Base-by-base conservation (phyloP, 2,329 filamentous ascomycete genomes). In the Hortaea sp. region DNA sequence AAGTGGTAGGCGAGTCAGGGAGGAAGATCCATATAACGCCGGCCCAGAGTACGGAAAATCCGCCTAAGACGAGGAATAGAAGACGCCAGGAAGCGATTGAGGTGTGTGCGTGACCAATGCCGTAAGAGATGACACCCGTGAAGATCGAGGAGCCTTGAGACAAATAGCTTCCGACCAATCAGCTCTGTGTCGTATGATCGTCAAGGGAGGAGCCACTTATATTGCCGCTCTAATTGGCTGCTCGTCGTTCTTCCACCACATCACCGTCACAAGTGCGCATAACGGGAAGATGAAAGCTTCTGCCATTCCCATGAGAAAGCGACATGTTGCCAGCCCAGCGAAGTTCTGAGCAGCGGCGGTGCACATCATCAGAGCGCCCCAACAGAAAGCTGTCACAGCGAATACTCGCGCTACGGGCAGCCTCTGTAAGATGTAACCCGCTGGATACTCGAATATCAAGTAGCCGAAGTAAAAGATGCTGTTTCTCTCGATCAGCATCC, bases 91-190 rank as follows among this genome's bases (percentile, higher is more conserved):
- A 7, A 50, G 46, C 55, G 52, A 39, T 53, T 54, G 11, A 52
- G 31, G 49, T 54, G 39, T 46, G 63, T 62, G 7, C 70, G 55
- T 44, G 69, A 67, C 35, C 42, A 20, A 44, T 44, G 9, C 42
- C 42, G 31, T 44, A 44, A 32, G 27, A 31, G 9, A 44, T 30
- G 20, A 44, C 32, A 10, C 42, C 42, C 4, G 32, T 29, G 20
- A 44, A 32, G 31, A 44, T 29, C 34, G 42, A 44, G 29, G 42
- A 44, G 20, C 30, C 70, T 72, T 1, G 62, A 67, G 31, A 84
- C 77, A 82, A 82, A 5, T 72, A 72, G 0, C 79, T 83, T 31
- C 83, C 77, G 1, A 84, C 62, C 69, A 82, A 79, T 49, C 82
- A 79, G 0, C 20, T 20, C 20, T 20, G 20, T 20, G 20, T 20